Evolutionary conservation across 345 rosid species (phyloP), one percentile per base, ranked within the genome.

Genomic region (Ceriops zippeliana): DNA sequence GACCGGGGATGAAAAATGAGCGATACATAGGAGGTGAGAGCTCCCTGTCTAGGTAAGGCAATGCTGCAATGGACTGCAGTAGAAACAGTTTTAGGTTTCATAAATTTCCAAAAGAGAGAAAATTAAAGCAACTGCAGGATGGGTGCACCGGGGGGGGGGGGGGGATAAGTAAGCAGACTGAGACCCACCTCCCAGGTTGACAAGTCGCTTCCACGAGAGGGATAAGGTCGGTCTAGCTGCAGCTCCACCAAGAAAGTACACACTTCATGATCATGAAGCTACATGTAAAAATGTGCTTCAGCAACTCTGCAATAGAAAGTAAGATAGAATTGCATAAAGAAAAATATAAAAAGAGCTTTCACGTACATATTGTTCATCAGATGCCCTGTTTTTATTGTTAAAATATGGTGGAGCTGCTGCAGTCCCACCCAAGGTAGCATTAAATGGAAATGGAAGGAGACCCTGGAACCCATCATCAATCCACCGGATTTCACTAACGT

Each of bases 381-480:
- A 86, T 68, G 97, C 96, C 86, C 78, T 84, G 87, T 95, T 95
- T 83, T 87, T 90, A 70, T 87, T 78, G 86, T 95, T 95, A 76
- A 92, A 91, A 75, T 86, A 86, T n/a, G 83, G 78, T 20, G 96
- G 97, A 68, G 96, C 88, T 7, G 97, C 89, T 66, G 98, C 80
- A 73, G 97, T 95, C 73, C 99, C 99, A 7, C 99, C 96, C 54
- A 91, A 73, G 47, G 93, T 83, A 59, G 83, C 80, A 75, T 95
- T 95, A 76, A 85, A 95, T 20, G 96, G 99, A 61, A 90, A 73
- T 32, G 99, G 99, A 76, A 95, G 96, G 76, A 95, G 91, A 69
- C 99, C 98, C 7, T 78, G 84, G 85, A 95, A 91, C 16, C 98
- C 99, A 73, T 95, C 99, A 78, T 95, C 96, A 37, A 90, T 85